Percentiles rank a stretch among this genome's conserved stretches.
Evolutionary conservation across 2,329 filamentous ascomycete species (phyloP).

Genomic region (Aspergillus quadricinctus): DNA sequence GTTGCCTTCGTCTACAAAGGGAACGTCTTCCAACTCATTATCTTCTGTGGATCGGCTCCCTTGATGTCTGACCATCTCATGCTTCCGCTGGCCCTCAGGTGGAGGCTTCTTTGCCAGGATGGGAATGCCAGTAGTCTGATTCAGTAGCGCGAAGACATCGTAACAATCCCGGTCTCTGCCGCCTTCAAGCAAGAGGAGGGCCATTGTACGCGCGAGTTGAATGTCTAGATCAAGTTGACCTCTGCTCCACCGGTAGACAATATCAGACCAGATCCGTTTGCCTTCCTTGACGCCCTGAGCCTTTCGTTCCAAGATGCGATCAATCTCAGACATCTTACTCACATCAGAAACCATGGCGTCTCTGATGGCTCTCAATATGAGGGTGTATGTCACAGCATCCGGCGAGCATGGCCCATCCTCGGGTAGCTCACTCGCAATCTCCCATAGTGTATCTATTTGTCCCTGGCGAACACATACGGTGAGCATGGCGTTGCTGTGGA

Average conservation of each 20-base stretch:
- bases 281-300: slow-evolving; percentile 57
- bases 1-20: slow-evolving; percentile 27
- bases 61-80: background rate
- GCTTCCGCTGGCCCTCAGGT: slow-evolving; percentile 6
- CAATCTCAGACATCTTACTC: slow-evolving; percentile 25
- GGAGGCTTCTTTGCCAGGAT: slow-evolving; percentile 27
- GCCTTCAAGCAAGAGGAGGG: slow-evolving; percentile 66
- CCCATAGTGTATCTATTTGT: slow-evolving; percentile 78
- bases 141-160: slow-evolving; percentile 69
- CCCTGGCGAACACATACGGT: slow-evolving; percentile 69
- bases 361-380: slow-evolving; percentile 73
- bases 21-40: slow-evolving; percentile 21
- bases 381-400: slow-evolving; percentile 72
- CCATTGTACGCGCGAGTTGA: slow-evolving; percentile 75
- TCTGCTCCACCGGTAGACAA: slow-evolving; percentile 69
- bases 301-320: slow-evolving; percentile 24
- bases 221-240: slow-evolving; percentile 72
- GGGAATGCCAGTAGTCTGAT: slow-evolving; percentile 75
- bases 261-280: slow-evolving; percentile 74
- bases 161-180: slow-evolving; percentile 58
- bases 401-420: slow-evolving; percentile 59
- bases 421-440: slow-evolving; percentile 68
- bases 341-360: slow-evolving; percentile 36
- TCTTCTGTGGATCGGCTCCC: background rate
- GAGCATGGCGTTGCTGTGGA: slow-evolving; percentile 85